These are phyloP conservation scores for Mucor velutinosus DNA, from an alignment of 371 early-diverging fungal genomes.

Conservation along the genomic window DNA sequence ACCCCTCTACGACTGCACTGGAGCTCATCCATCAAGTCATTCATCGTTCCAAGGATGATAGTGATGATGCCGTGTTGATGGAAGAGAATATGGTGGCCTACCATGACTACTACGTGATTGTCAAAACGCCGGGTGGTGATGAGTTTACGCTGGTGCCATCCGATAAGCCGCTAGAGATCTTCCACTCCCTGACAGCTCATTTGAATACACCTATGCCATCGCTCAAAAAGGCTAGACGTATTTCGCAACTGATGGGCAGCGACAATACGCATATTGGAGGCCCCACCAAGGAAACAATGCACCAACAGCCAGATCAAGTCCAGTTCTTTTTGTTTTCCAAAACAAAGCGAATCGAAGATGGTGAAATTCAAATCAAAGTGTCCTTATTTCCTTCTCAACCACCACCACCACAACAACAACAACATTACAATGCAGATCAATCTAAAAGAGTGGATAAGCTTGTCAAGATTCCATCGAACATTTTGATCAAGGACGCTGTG, in stretches of 20 bases:
- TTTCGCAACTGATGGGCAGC: conserved; percentile 48
- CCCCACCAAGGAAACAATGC: conserved; percentile 21
- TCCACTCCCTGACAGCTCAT: conserved; percentile 53
- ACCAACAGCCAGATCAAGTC: conserved; percentile 19
- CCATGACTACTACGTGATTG: conserved; percentile 46
- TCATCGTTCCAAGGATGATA: conserved; percentile 27
- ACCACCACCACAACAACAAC: conserved; percentile 15
- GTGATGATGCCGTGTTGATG: neutral
- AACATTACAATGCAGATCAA: conserved; percentile 14
- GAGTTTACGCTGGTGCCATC: conserved; percentile 43
- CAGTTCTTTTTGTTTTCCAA: conserved; percentile 47
- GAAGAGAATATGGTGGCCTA: neutral
- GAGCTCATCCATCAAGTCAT: conserved; percentile 57
- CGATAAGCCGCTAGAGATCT: conserved; percentile 58
- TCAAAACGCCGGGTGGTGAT: conserved; percentile 43
- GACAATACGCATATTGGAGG: conserved; percentile 43
- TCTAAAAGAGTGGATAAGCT: conserved; percentile 40
- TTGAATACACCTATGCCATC: conserved; percentile 57
- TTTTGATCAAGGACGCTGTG: conserved; percentile 40
- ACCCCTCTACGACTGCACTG: conserved; percentile 49
- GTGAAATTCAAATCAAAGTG: conserved; percentile 45
- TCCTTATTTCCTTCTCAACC: conserved; percentile 29
- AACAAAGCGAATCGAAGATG: conserved; percentile 35
- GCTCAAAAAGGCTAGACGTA: conserved; percentile 48
- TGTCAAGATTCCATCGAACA: conserved; percentile 34